Base-by-base conservation (phyloP, 2,329 filamentous ascomycete species). In the Parascedosporium putredinis region DNA sequence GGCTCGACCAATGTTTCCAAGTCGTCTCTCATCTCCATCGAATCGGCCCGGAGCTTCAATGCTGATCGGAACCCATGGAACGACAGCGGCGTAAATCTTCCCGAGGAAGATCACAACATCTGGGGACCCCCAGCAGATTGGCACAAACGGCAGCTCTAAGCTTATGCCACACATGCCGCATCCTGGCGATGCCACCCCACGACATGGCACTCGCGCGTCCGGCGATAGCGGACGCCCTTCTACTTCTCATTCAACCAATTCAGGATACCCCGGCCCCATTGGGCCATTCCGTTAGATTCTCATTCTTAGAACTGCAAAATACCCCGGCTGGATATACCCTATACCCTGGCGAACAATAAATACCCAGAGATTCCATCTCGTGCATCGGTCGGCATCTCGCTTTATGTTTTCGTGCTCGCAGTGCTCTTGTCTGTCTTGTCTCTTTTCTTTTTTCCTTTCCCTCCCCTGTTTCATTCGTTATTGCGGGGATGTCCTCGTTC, bases 51-150 rank as follows among this genome's bases (percentile, higher is more conserved):
- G 63, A 95, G 89, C 71, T 83, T 84, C 66, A 83, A 83, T 55
- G 88, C 88, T 58, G 94, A 95, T 67, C 86, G 90, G 67, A 95
- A 96, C 69, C 90, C 90, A 54, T 97, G 91, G 91, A 96, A 96
- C 65, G 91, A 97, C 66, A 95, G 88, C 62, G 91, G 90, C 60
- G 89, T 96, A 63, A 96, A 96, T 64, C 81, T 96, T 57, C 76
- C 86, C 55, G 91, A 96, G 60, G 88, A 95, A 56, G 89, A 96
- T 58, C 79, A 49, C 47, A 49, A 49, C 36, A 80, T 64, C 75
- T 76, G 34, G 83, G 80, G 79, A 68, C 74, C 48, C 47, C 47
- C 47, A 49, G 14, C 47, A 49, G 23, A 20, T 43, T 18, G 47
- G 34, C 36, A 31, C 22, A 31, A 48, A 48, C 22, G 46, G 46